phyloP scores from a whole-genome alignment of 352 stramenopile species.

The Phytophthora lateralis region DNA sequence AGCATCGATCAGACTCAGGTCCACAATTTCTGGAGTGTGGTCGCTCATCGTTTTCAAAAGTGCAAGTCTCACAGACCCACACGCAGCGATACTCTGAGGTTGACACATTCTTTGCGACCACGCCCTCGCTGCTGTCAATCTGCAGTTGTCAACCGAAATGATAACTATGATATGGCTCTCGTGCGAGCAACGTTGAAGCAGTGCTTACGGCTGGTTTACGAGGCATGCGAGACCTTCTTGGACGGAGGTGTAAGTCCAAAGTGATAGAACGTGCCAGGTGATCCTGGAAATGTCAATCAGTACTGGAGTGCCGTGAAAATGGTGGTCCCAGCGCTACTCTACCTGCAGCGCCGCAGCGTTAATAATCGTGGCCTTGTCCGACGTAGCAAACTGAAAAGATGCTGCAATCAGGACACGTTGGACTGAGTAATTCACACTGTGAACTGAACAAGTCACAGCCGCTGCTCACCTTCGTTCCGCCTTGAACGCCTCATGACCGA shows the following conservation, averaged over 20 bases:
- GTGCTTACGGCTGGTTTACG: conserved; percentile 13
- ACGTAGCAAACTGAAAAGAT: conserved; percentile 21
- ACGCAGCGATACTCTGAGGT: conserved; percentile 53
- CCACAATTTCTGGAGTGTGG: conserved; percentile 3
- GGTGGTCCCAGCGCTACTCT: background rate
- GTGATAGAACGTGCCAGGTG: conserved; percentile 61
- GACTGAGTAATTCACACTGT: background rate
- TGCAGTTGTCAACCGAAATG: conserved; percentile 7
- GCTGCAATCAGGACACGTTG: conserved; percentile 18
- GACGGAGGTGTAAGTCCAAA: conserved; percentile 40
- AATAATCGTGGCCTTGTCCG: conserved; percentile 60
- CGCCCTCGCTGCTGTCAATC: background rate
- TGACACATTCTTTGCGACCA: background rate
- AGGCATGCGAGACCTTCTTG: conserved; percentile 12
- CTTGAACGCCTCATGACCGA: conserved; percentile 17
- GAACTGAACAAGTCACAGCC: background rate
- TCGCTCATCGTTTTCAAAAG: conserved; percentile 70
- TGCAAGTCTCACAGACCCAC: conserved; percentile 84
- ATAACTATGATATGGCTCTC: background rate
- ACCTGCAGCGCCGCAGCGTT: conserved; percentile 79
- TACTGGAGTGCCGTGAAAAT: background rate
- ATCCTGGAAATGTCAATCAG: conserved; percentile 29
- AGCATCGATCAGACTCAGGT: conserved; percentile 43
- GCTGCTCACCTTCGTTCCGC: conserved; percentile 21
- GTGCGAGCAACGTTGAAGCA: background rate